Base-by-base conservation (phyloP, 2,329 filamentous ascomycete species). In the Fusarium nygamai region DNA sequence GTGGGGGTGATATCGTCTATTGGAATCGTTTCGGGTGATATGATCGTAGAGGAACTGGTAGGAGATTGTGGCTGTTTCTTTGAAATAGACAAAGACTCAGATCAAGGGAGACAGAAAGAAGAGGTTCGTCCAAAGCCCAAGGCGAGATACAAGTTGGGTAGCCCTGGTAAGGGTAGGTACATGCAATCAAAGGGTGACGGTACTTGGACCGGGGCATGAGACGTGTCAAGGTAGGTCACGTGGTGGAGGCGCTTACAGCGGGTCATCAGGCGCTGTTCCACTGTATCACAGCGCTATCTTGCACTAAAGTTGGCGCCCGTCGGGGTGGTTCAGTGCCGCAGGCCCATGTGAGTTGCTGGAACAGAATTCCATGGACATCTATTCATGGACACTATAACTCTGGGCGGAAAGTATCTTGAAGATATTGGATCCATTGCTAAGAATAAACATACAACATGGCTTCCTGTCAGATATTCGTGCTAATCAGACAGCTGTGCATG, bases 111-210 rank as follows among this genome's bases (percentile, higher is more conserved):
- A 61, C 62, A 63, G 71, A 56, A 59, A 67, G 72, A 61, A 65
- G 64, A 74, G 71, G 60, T 76, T 75, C 66, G 59, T 76, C 63
- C 72, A 75, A 67, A 57, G 65, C 59, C 69, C 72, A 76, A 75
- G 76, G 68, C 76, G 58, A 76, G 76, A 78, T 78, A 75, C 69
- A 69, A 66, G 74, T 75, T 61, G 54, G 74, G 64, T 73, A 63
- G 65, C 61, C 64, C 72, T 68, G 67, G 74, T 69, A 72, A 71
- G 67, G 74, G 68, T 69, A 75, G 72, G 68, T 69, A 75, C 72
- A 60, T 66, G 75, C 75, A 77, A 77, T 77, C 75, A 75, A 75
- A 76, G 75, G 75, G 65, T 67, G 66, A 76, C 69, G 73, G 69
- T 71, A 74, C 72, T 69, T 74, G 24, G 71, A 72, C 67, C 54